Evolutionary conservation across 768 basidiomycete genomes (phyloP).

Genomic region (Suillus americanus): DNA sequence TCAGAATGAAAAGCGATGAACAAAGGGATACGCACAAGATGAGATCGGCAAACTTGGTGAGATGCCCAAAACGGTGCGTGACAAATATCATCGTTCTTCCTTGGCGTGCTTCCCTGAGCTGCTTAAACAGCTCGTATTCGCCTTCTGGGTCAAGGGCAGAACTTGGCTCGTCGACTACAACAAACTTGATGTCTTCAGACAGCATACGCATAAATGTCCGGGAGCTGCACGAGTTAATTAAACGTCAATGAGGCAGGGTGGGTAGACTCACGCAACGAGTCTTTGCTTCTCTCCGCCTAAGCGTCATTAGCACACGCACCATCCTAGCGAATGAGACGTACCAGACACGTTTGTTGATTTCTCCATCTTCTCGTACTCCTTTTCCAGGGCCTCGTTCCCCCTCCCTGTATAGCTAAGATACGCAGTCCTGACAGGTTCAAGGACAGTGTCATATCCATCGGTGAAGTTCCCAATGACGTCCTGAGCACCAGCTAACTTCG

Average conservation of each 20-base stretch:
- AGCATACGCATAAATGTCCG: conserved; percentile 42
- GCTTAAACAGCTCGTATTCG: conserved; percentile 32
- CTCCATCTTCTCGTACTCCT: conserved; percentile 19
- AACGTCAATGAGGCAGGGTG: neutral
- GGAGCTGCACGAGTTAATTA: conserved; percentile 19
- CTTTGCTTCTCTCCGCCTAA: conserved; percentile 33
- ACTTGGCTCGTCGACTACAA: conserved; percentile 38
- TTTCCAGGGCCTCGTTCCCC: conserved; percentile 14
- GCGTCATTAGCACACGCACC: neutral
- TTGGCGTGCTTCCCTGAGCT: conserved; percentile 25
- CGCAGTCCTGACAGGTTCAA: conserved; percentile 32
- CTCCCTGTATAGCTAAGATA: conserved; percentile 27
- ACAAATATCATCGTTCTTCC: conserved; percentile 42
- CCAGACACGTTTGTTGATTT: conserved; percentile 26
- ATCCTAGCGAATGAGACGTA: neutral
- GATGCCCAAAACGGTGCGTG: conserved; percentile 40
- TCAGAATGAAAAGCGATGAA: neutral
- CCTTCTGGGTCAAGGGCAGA: conserved; percentile 38
- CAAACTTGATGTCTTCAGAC: conserved; percentile 28
- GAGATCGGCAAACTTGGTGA: conserved; percentile 36
- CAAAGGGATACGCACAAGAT: conserved; percentile 31
- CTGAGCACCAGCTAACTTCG: conserved; percentile 39
- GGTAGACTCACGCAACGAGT: conserved; percentile 23
- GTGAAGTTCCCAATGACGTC: conserved; percentile 38
- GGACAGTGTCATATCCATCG: conserved; percentile 37